Evolutionary conservation across 768 basidiomycete species (phyloP).

Genomic region (Roridomyces roridus): DNA sequence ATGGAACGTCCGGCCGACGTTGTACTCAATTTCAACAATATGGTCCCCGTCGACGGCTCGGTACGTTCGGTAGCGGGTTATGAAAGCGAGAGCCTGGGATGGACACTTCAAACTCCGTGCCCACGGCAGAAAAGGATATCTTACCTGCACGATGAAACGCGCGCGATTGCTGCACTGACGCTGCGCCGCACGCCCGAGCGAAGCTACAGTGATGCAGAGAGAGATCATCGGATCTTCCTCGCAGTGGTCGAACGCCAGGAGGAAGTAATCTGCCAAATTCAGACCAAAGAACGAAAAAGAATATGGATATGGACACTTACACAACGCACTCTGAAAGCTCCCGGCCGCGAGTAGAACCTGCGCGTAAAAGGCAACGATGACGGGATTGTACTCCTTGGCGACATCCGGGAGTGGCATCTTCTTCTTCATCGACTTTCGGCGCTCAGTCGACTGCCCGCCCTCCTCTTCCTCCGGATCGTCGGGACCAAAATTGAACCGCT

Average conservation of each 20-base stretch:
- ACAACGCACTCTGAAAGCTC: constrained; percentile 91
- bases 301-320: constrained; percentile 51
- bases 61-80: constrained; percentile 79
- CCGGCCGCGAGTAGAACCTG: constrained; percentile 83
- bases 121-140: not conserved
- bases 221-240: constrained; percentile 87
- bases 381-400: constrained; percentile 75
- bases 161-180: constrained; percentile 94
- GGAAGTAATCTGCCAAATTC: constrained; percentile 71
- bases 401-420: constrained; percentile 37
- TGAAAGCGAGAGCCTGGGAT: constrained; percentile 69
- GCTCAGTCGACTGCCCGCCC: constrained; percentile 24
- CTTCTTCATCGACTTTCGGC: constrained; percentile 2
- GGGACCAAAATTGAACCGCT: constrained; percentile 53
- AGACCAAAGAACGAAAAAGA: not conserved
- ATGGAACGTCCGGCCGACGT: constrained; percentile 92
- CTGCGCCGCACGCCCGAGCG: constrained; percentile 90
- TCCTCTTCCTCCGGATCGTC: constrained; percentile 37
- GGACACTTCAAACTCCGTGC: too few species aligned
- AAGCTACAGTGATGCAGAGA: constrained; percentile 82
- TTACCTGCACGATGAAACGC: constrained; percentile 78
- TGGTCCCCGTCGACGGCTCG: constrained; percentile 50
- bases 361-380: constrained; percentile 78
- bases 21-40: constrained; percentile 86
- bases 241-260: constrained; percentile 88